Base-by-base conservation (phyloP, 2,329 filamentous ascomycete species). In the Xenosphaeropsis pyriputrescens region DNA sequence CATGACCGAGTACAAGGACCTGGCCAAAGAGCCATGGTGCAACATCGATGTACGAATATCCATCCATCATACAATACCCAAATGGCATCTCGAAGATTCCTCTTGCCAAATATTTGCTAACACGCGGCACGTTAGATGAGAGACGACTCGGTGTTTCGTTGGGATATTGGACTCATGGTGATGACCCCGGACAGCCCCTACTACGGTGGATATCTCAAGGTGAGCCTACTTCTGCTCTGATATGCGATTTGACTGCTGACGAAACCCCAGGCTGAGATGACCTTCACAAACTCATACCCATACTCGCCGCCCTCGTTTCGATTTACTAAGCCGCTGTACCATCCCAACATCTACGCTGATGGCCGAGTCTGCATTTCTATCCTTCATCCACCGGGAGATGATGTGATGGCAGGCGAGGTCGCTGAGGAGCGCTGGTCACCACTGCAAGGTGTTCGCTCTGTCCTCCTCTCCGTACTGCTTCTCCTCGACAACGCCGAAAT, bases 281-380 rank as follows among this genome's bases (percentile, higher is more conserved):
- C 69, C 16, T 96, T 98, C 52, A 79, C 83, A 8, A 65, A 69
- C 50, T 88, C 94, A 50, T 98, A 96, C 59, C 91, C 91, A 0
- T 93, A 84, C 63, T 70, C 74, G 32, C 89, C 89, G 18, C 89
- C 89, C 18, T 81, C 79, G 39, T 96, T 98, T 67, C 79, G 79
- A 45, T 96, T 98, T 62, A 57, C 75, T 16, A 71, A 70, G 26
- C 76, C 82, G 13, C 79, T 96, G 44, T 85, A 76, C 62, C 89
- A 98, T 57, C 89, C 89, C 3, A 98, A 98, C 57, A 79, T 98
- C 52, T 96, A 96, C 62, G 63, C 75, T 5, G 84, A 95, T 57
- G 89, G 89, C 50, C 79, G 79, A 47, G 72, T 96, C 33, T 96
- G 91, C 65, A 96, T 98, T 56, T 95, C 88, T 34, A 98, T 98